These are phyloP conservation scores for Gentiana macrophylla DNA, from an alignment of 257 asterid genomes.

Conservation along the genomic window DNA sequence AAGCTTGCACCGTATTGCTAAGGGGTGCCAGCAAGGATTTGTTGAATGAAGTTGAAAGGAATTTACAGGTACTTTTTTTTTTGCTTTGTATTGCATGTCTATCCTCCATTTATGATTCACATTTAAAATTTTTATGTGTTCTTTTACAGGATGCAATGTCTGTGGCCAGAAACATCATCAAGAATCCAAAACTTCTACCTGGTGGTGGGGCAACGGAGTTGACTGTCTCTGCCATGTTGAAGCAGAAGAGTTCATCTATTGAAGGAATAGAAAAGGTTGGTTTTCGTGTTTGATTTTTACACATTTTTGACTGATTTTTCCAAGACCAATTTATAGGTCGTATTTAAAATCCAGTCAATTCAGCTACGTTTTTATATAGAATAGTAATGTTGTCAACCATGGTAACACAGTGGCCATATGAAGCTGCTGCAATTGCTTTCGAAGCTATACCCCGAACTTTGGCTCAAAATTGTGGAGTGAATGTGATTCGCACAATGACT, in stretches of 20 bases:
- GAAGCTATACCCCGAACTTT: slow-evolving; percentile 97
- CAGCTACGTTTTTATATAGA: neutral
- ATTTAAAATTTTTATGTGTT: slow-evolving; percentile 9
- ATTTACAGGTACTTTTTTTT: slow-evolving; percentile 58
- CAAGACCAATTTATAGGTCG: neutral
- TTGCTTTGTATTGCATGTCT: neutral
- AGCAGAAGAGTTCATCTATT: slow-evolving; percentile 80
- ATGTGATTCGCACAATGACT: slow-evolving; percentile 90
- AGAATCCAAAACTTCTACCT: slow-evolving; percentile 92
- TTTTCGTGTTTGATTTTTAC: neutral
- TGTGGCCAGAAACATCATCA: slow-evolving; percentile 88
- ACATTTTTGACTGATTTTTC: neutral
- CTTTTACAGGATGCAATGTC: slow-evolving; percentile 83
- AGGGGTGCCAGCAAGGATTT: slow-evolving; percentile 99
- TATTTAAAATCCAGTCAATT: neutral
- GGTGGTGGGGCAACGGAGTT: slow-evolving; percentile 99
- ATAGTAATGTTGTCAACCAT: neutral
- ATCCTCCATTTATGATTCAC: neutral
- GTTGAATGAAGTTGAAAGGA: slow-evolving; percentile 93
- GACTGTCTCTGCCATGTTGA: slow-evolving; percentile 84
- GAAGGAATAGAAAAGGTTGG: slow-evolving; percentile 90
- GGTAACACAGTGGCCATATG: slow-evolving; percentile 85
- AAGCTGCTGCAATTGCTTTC: slow-evolving; percentile 97
- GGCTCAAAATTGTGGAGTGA: slow-evolving; percentile 97
- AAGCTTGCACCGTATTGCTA: slow-evolving; percentile 86